Base-by-base conservation (phyloP, 306 rosid species). In the Adenanthera pavonina region DNA sequence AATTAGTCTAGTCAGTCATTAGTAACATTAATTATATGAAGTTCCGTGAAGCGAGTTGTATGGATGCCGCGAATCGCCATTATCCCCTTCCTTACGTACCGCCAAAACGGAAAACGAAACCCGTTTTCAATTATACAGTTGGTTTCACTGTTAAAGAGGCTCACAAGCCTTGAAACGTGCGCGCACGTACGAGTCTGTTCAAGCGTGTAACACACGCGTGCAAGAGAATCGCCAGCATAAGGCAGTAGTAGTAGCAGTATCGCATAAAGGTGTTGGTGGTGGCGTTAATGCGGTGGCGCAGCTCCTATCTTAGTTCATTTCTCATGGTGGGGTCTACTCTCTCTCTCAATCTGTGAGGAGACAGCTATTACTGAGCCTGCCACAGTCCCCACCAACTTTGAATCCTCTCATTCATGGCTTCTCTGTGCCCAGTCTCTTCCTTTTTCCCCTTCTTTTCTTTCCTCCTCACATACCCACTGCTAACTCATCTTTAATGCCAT, bases 371-470 rank as follows among this genome's bases (percentile, higher is more conserved):
- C 86, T 84, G 78, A 76, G 40, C 20, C 89, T 81, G 85, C 85
- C 78, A 41, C 75, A 38, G 90, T 84, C 89, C 97, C 92, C 90
- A 89, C 94, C 72, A 78, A 56, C 84, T 87, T 89, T 80, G 52
- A 88, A 88, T 84, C 86, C 86, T 84, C 86, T 89, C 90, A 88
- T 84, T 89, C 92, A 88, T 85, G 88, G 88, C 90, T 83, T 82
- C 90, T 76, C 82, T n/a, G 12, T 78, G 44, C 84, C 14, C 72
- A 36, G 33, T 65, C 81, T 69, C 86, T 73, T 74, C 52, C 76
- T 83, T 77, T 53, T 14, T 44, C 60, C 44, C 44, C 60, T 75
- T 69, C 46, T n/a, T 76, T 75, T 46, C 40, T 69, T n/a, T 44
- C 53, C 4, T 68, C 0, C 78, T 82, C 71, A 1, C 67, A 77